These are phyloP conservation scores for Aphanomyces invadans DNA, from an alignment of 352 stramenopile species.

Conservation along the genomic window DNA sequence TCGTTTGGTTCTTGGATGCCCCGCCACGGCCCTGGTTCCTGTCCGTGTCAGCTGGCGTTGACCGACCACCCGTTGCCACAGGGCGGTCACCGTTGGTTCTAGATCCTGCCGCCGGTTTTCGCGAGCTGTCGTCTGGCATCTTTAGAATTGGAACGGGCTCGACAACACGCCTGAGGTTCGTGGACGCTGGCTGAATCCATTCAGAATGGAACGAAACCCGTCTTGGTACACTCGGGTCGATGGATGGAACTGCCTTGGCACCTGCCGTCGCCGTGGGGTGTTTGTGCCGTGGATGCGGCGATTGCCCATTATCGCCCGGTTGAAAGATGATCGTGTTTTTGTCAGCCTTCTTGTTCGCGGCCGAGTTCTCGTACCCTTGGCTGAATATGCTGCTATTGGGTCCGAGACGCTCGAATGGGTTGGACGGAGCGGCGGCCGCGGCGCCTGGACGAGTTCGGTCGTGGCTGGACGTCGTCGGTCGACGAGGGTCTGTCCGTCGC, in stretches of 20 bases:
- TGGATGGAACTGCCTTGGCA: not conserved
- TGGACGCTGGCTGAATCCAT: not conserved
- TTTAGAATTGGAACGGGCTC: not conserved
- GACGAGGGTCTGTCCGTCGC: not conserved
- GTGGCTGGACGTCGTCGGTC: not conserved
- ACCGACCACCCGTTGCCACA: no score
- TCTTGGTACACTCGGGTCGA: not conserved
- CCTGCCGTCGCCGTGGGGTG: no score
- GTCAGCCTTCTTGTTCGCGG: not conserved
- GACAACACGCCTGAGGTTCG: not conserved
- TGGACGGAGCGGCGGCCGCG: not conserved
- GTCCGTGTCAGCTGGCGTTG: no score
- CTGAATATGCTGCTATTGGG: not conserved
- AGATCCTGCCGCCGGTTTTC: no score
- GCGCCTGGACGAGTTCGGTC: not conserved
- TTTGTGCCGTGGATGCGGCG: no score
- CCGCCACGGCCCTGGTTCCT: no score
- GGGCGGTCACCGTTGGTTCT: no score
- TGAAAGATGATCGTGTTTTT: not conserved
- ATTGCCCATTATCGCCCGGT: not conserved
- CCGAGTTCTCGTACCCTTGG: not conserved
- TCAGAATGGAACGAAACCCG: not conserved
- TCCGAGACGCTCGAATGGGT: not conserved
- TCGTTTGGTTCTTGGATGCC: not conserved
- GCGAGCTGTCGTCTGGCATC: no score